Conservation (phyloP, 208 protist species). For the Leptomonas seymouri region DNA sequence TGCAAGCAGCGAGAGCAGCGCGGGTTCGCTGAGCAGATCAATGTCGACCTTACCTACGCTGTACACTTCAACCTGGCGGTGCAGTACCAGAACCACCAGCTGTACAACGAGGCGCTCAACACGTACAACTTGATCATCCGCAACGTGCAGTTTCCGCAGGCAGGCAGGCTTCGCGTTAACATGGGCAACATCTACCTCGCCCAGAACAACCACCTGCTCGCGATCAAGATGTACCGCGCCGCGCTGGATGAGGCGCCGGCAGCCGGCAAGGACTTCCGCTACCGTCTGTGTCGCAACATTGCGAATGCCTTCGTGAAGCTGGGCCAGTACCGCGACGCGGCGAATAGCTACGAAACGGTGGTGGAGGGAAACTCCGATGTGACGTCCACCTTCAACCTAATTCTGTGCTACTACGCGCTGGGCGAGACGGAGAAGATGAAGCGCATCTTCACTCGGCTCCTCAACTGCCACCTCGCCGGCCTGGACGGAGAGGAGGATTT, state of each 20-base stretch:
- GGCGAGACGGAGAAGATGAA: slow-evolving; percentile 96
- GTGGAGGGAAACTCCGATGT: slow-evolving; percentile 93
- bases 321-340: slow-evolving; percentile 97
- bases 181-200: slow-evolving; percentile 99
- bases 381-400: slow-evolving; percentile 94
- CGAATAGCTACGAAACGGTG: slow-evolving; percentile 94
- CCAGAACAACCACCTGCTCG: slow-evolving; percentile 95
- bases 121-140: slow-evolving; percentile 96
- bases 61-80: slow-evolving; percentile 97
- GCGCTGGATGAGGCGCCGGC: slow-evolving; percentile 94
- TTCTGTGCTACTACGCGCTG: slow-evolving; percentile 97
- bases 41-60: slow-evolving; percentile 96
- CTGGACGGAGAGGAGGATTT: slow-evolving; percentile 79
- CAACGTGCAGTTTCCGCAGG: slow-evolving; percentile 95
- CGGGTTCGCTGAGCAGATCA: slow-evolving; percentile 92
- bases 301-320: slow-evolving; percentile 96
- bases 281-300: slow-evolving; percentile 96
- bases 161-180: slow-evolving; percentile 95
- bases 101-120: slow-evolving; percentile 96
- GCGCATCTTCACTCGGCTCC: slow-evolving; percentile 90
- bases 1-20: slow-evolving; percentile 92
- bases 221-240: slow-evolving; percentile 98
- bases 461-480: slow-evolving; percentile 72
- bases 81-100: slow-evolving; percentile 95
- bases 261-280: slow-evolving; percentile 91